These are phyloP conservation scores for Tolypocladium pustulatum DNA, from an alignment of 2,329 filamentous ascomycete genomes.

Conservation along the genomic window DNA sequence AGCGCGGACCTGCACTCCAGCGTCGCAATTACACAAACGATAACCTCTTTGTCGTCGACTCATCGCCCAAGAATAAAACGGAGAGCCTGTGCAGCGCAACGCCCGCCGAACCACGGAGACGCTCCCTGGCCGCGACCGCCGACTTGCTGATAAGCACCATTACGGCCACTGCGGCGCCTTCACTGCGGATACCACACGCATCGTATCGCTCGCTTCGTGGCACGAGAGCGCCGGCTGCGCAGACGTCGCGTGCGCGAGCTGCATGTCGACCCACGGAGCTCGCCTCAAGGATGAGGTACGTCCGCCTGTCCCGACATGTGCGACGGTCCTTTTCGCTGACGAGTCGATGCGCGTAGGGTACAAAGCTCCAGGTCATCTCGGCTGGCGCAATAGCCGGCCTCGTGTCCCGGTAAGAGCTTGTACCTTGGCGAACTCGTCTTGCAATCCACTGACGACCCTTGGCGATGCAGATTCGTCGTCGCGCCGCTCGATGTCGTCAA, in stretches of 20 bases:
- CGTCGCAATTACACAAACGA: neutral
- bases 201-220: neutral
- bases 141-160: neutral
- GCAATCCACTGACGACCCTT: neutral
- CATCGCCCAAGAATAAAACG: neutral
- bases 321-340: neutral
- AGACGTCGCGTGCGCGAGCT: constrained; percentile 6
- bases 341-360: constrained; percentile 29
- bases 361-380: constrained; percentile 43
- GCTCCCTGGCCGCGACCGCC: neutral
- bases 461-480: constrained; percentile 63
- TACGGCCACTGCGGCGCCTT: neutral
- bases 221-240: neutral
- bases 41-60: neutral
- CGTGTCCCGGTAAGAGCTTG: constrained; percentile 63
- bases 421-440: neutral
- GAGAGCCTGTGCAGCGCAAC: neutral
- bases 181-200: neutral
- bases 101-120: neutral
- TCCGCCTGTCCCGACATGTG: neutral
- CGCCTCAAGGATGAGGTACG: constrained; percentile 51
- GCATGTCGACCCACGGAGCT: constrained; percentile 24
- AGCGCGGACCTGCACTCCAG: neutral
- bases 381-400: constrained; percentile 63
- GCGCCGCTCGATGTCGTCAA: constrained; percentile 96